A percentile compares a stretch with the other conserved stretches of the same genome.
These are phyloP conservation scores for Scutellaria minor DNA, from an alignment of 257 asterid genomes.

Conservation along the genomic window DNA sequence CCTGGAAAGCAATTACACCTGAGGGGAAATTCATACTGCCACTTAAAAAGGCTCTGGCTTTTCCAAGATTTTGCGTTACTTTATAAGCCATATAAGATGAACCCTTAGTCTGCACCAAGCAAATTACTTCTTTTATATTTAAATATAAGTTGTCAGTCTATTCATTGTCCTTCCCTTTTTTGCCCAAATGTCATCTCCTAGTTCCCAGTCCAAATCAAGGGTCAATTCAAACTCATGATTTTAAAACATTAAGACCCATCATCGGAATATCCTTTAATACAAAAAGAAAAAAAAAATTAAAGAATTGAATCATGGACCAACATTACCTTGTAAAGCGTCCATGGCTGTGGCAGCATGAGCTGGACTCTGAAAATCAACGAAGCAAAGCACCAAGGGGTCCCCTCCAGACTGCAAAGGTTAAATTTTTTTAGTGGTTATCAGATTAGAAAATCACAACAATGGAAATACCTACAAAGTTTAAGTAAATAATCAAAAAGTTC, in stretches of 20 bases:
- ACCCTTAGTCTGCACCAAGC: slow-evolving; percentile 15
- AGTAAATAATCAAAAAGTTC: slow-evolving; percentile 25
- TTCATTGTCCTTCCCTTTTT: background rate
- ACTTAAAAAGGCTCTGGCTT: background rate
- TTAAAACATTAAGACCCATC: background rate
- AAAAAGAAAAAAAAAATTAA: no score
- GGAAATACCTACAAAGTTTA: slow-evolving; percentile 3
- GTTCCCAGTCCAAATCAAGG: slow-evolving; percentile 9
- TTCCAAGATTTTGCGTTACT: background rate
- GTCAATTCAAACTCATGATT: background rate
- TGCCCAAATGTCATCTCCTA: background rate
- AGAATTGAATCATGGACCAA: background rate
- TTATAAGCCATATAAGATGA: background rate
- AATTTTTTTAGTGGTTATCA: slow-evolving; percentile 23
- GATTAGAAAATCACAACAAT: background rate
- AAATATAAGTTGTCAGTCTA: background rate
- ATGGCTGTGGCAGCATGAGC: slow-evolving; percentile 84
- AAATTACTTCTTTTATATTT: slow-evolving; percentile 18
- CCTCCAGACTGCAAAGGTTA: slow-evolving; percentile 63
- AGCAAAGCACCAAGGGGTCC: slow-evolving; percentile 74
- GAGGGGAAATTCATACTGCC: background rate
- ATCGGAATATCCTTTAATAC: no score
- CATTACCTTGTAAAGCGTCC: slow-evolving; percentile 78
- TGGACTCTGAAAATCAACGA: slow-evolving; percentile 81
- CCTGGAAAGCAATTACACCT: background rate